phyloP scores from a whole-genome alignment of 305 asterid species.

The Fraxinus nigra region DNA sequence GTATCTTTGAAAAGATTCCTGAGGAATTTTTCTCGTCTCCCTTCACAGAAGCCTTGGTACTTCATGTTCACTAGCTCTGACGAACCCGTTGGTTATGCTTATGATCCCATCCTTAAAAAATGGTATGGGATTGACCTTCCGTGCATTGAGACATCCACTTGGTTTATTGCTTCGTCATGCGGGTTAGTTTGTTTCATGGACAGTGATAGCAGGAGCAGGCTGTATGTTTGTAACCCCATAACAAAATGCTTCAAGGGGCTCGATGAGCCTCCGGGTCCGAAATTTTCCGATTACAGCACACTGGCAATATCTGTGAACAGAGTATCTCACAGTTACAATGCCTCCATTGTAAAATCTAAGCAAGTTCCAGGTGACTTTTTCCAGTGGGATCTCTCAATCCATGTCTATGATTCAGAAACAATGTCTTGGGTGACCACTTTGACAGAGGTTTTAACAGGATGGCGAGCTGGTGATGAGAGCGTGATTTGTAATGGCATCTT shows the following conservation, averaged over 20 bases:
- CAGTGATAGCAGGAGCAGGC: constrained; percentile 64
- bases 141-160: constrained; percentile 57
- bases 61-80: constrained; percentile 94
- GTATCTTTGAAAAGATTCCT: constrained; percentile 66
- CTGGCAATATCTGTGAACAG: constrained; percentile 61
- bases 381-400: constrained; percentile 82
- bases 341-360: constrained; percentile 64
- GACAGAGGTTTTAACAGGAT: constrained; percentile 63
- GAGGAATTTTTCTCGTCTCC: constrained; percentile 49
- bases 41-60: constrained; percentile 83
- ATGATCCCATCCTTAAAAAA: constrained; percentile 64
- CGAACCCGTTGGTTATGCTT: constrained; percentile 75
- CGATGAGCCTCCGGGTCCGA: constrained; percentile 57
- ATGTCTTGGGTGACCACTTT: constrained; percentile 53
- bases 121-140: constrained; percentile 90
- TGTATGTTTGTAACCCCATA: constrained; percentile 77
- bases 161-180: constrained; percentile 72
- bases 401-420: constrained; percentile 57
- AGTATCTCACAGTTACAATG: constrained; percentile 35
- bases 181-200: constrained; percentile 93
- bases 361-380: constrained; percentile 71
- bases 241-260: constrained; percentile 48
- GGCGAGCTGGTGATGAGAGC: constrained; percentile 94
- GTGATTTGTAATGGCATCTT: constrained; percentile 68
- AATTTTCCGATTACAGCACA: constrained; percentile 72